Evolutionary conservation across 768 basidiomycete genomes (phyloP).

Genomic region (Trametes cinnabarina): DNA sequence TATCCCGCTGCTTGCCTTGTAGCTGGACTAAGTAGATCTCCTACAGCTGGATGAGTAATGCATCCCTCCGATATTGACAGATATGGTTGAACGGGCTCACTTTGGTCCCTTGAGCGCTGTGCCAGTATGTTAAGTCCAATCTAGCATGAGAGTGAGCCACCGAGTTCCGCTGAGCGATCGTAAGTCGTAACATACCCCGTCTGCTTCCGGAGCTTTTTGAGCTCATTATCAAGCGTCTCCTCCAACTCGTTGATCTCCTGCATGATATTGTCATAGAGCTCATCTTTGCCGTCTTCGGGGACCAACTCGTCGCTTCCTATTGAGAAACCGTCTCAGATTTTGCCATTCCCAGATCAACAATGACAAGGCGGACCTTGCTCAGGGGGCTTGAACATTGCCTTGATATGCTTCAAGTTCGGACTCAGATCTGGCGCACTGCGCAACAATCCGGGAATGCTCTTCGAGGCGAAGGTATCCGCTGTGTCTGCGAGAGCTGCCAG

Average conservation of each 20-base stretch:
- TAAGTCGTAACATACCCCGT: constrained; percentile 49
- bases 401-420: constrained; percentile 68
- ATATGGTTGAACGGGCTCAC: constrained; percentile 31
- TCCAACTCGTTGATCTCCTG: constrained; percentile 71
- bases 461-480: constrained; percentile 73
- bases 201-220: constrained; percentile 65
- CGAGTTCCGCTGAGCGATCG: background rate
- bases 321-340: background rate
- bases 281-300: constrained; percentile 83
- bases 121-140: constrained; percentile 57
- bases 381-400: constrained; percentile 62
- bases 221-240: constrained; percentile 60
- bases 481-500: constrained; percentile 59
- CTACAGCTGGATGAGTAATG: constrained; percentile 35
- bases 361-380: constrained; percentile 51
- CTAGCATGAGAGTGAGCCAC: constrained; percentile 21
- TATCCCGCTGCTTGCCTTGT: constrained; percentile 50
- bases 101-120: constrained; percentile 83
- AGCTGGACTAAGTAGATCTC: constrained; percentile 89
- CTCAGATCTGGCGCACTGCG: constrained; percentile 79
- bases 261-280: constrained; percentile 76
- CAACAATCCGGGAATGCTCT: constrained; percentile 71
- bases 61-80: background rate
- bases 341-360: no score
- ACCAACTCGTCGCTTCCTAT: constrained; percentile 66